Evolutionary conservation across 331 rosid genomes (phyloP).

Genomic region (Phaseolus coccineus): DNA sequence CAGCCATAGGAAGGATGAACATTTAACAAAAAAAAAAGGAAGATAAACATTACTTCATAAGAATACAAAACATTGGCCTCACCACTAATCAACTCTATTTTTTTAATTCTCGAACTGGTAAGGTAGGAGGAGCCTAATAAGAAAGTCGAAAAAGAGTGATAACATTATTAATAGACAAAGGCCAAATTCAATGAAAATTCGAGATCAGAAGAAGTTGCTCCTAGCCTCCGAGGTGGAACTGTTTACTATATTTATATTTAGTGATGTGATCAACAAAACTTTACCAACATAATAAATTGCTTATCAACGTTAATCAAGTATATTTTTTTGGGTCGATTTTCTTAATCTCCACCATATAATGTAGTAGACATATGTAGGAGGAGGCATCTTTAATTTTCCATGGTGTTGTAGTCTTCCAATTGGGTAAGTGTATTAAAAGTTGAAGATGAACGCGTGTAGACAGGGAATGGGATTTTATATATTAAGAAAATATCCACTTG

Average conservation of each 20-base stretch:
- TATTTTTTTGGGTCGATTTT: neutral
- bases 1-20: conserved; percentile 6
- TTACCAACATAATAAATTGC: neutral
- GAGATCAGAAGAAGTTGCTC: neutral
- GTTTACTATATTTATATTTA: neutral
- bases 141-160: neutral
- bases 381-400: neutral
- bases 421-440: neutral
- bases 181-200: conserved; percentile 21
- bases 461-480: neutral
- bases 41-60: neutral
- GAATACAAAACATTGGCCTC: conserved; percentile 2
- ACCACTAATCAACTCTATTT: neutral
- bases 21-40: neutral
- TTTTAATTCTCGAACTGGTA: neutral
- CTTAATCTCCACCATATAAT: neutral
- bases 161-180: neutral
- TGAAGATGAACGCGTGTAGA: conserved; percentile 37
- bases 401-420: neutral
- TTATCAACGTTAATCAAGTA: neutral
- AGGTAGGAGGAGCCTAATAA: neutral
- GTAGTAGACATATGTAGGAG: neutral
- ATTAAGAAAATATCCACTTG: conserved; percentile 45
- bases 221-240: neutral
- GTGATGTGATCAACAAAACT: neutral